A percentile compares a stretch with the other conserved stretches of the same genome.
phyloP scores from a whole-genome alignment of 257 asterid species.

The Pogostemon cablin region DNA sequence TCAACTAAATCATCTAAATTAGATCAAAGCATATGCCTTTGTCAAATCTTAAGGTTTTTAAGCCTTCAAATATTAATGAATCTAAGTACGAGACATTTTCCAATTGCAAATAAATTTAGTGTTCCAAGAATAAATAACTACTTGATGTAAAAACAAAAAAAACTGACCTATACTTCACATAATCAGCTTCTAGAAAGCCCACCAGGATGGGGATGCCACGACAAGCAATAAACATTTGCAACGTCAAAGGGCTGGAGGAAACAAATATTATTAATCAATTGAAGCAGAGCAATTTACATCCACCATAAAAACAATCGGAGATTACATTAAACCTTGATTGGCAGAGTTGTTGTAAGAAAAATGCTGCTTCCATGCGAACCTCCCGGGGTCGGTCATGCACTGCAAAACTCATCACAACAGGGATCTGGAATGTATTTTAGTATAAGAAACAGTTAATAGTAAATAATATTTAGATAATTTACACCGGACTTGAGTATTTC shows the following conservation, averaged over 20 bases:
- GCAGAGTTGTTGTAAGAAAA: constrained; percentile 92
- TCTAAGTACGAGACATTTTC: background rate
- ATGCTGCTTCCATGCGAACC: constrained; percentile 98
- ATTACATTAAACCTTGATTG: constrained; percentile 77
- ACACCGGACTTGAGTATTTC: background rate
- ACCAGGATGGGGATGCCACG: constrained; percentile 97
- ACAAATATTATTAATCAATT: constrained; percentile 27
- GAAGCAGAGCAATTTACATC: constrained; percentile 20
- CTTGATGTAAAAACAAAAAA: constrained; percentile 15
- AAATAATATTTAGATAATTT: constrained; percentile 7
- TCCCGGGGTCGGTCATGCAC: constrained; percentile 92
- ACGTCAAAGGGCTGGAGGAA: constrained; percentile 77
- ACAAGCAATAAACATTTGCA: constrained; percentile 97
- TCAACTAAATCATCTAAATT: constrained; percentile 9
- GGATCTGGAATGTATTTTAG: constrained; percentile 58
- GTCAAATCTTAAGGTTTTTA: background rate
- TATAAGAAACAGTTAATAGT: constrained; percentile 27
- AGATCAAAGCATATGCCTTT: background rate
- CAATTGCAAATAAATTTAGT: constrained; percentile 24
- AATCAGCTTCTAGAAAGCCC: constrained; percentile 98
- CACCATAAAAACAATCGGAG: constrained; percentile 17
- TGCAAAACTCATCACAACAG: constrained; percentile 92
- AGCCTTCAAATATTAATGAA: constrained; percentile 17
- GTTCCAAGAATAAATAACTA: constrained; percentile 14
- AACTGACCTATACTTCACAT: constrained; percentile 87